Percentiles rank a stretch among this genome's conserved stretches.
Evolutionary conservation across 129 eudicot genomes (phyloP).

Genomic region (Lonicera japonica): DNA sequence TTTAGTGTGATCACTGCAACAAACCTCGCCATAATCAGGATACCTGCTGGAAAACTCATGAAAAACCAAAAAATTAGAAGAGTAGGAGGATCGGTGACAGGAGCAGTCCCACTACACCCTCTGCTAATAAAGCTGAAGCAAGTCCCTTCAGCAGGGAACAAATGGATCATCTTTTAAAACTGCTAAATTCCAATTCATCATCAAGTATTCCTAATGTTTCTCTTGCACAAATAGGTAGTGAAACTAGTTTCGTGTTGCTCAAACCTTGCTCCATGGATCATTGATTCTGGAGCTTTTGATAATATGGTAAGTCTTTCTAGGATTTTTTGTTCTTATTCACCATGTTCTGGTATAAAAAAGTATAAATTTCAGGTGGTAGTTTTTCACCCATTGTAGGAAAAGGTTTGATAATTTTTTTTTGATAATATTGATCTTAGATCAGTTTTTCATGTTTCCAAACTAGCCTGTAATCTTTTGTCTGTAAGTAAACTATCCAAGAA

Average conservation of each 20-base stretch:
- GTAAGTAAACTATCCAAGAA: constrained; percentile 1
- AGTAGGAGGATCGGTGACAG: neutral
- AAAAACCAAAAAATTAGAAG: neutral
- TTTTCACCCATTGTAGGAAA: constrained; percentile 5
- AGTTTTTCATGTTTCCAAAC: neutral
- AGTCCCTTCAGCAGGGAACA: constrained; percentile 6
- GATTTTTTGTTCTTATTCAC: too few relatives aligned
- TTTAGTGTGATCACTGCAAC: too few relatives aligned
- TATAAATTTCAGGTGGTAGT: neutral
- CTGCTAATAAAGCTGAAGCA: constrained; percentile 3
- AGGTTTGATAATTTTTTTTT: neutral
- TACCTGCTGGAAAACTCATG: constrained; percentile 12
- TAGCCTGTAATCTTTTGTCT: constrained; percentile 4
- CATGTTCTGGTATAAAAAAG: constrained; percentile 1
- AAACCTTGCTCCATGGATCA: neutral
- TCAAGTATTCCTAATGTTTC: constrained; percentile 11
- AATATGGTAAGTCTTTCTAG: constrained; percentile 1
- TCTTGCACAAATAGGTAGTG: constrained; percentile 4
- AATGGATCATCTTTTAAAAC: neutral
- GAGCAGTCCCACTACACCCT: neutral
- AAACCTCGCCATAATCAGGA: too few relatives aligned
- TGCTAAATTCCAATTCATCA: constrained; percentile 6
- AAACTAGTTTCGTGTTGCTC: neutral
- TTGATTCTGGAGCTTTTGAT: neutral
- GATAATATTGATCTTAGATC: neutral